Conservation (phyloP, 164 flowering plant genomes). For the Echeveria elegans region DNA sequence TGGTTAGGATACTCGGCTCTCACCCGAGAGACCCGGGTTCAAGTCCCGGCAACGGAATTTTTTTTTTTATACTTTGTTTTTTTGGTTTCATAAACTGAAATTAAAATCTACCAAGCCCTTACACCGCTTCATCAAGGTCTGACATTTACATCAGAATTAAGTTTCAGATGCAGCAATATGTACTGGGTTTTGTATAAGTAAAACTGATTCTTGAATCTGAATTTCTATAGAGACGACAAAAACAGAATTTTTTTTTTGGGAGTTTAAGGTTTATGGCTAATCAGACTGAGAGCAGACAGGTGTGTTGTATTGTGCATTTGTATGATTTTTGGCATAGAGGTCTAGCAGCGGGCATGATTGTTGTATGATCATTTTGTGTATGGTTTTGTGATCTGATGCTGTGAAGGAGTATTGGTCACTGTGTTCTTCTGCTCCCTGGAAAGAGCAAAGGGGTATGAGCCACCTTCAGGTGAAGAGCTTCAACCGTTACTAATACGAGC, state of each 20-base stretch:
- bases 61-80: too few species aligned
- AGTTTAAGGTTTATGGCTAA: background rate
- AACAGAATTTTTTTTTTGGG: background rate
- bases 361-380: slow-evolving; percentile 30
- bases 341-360: slow-evolving; percentile 39
- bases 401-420: slow-evolving; percentile 41
- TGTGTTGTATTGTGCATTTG: background rate
- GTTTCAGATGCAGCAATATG: too few species aligned
- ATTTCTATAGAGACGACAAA: too few species aligned
- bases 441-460: background rate
- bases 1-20: slow-evolving; percentile 84
- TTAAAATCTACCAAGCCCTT: too few species aligned
- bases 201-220: background rate
- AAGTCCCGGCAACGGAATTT: slow-evolving; percentile 76
- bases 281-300: background rate
- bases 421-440: slow-evolving; percentile 29
- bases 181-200: background rate
- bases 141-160: too few species aligned
- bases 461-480: background rate
- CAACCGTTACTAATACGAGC: background rate
- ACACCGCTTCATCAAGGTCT: too few species aligned
- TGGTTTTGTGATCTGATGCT: slow-evolving; percentile 42
- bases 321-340: slow-evolving; percentile 6
- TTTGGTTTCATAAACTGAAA: too few species aligned
- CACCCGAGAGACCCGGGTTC: slow-evolving; percentile 89